Percentiles rank a stretch among this genome's conserved stretches.
These are phyloP conservation scores for Puccinia triticina DNA, from an alignment of 1,284 basidiomycete species.

Conservation along the genomic window DNA sequence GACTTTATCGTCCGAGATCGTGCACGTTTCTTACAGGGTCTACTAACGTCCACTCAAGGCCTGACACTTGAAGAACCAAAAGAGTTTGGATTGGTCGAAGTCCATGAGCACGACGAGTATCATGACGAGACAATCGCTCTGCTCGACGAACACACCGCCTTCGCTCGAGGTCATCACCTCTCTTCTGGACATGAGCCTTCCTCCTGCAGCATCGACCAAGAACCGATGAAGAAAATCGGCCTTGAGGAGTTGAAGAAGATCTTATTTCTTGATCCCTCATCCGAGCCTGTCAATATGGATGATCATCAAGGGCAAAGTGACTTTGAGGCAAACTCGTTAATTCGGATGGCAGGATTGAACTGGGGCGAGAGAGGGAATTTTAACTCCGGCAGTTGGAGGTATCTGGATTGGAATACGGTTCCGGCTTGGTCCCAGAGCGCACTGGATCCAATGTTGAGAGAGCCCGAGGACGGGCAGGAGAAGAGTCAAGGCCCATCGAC, in stretches of 20 bases:
- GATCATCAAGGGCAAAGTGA: neutral
- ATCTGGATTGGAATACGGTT: slow-evolving; percentile 42
- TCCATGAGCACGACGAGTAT: neutral
- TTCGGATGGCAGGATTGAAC: slow-evolving; percentile 32
- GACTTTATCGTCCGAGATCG: slow-evolving; percentile 88
- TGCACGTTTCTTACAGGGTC: slow-evolving; percentile 73
- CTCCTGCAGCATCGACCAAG: neutral
- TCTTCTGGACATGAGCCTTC: slow-evolving; percentile 14
- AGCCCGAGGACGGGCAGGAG: slow-evolving; percentile 27
- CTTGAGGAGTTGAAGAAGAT: slow-evolving; percentile 31
- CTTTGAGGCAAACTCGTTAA: slow-evolving; percentile 23
- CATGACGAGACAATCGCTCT: neutral
- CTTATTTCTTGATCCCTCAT: slow-evolving; percentile 14
- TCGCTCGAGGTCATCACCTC: slow-evolving; percentile 31
- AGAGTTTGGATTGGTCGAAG: slow-evolving; percentile 22
- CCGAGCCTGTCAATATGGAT: neutral
- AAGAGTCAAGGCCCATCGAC: neutral
- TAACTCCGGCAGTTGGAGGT: neutral
- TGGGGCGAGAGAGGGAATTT: neutral
- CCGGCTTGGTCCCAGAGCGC: slow-evolving; percentile 43
- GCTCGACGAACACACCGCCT: slow-evolving; percentile 37
- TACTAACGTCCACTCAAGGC: slow-evolving; percentile 58
- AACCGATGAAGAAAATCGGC: slow-evolving; percentile 25
- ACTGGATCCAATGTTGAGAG: slow-evolving; percentile 19
- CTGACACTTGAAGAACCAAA: slow-evolving; percentile 19